A percentile compares a stretch with the other conserved stretches of the same genome.
phyloP scores from a whole-genome alignment of 1,139 yeast genomes.

The Martiniozyma asiatica region DNA sequence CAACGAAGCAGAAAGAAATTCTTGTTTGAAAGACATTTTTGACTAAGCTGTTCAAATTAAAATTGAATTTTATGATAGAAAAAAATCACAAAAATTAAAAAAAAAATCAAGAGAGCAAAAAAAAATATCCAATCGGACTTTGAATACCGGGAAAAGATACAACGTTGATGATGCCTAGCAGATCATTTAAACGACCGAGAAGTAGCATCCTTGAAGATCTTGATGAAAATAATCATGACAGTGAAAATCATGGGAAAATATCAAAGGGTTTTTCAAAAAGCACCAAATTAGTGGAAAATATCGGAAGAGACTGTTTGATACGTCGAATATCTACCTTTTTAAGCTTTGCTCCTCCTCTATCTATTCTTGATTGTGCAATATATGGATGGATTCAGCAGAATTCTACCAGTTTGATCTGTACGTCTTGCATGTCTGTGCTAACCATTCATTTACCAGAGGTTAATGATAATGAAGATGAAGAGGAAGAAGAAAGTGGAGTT shows the following conservation, averaged over 20 bases:
- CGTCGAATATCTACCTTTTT: constrained; percentile 20
- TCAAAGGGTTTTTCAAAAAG: background rate
- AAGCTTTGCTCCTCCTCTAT: constrained; percentile 20
- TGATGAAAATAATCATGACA: background rate
- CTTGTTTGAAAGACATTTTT: constrained; percentile 14
- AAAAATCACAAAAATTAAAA: no score
- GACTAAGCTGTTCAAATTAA: background rate
- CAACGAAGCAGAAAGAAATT: constrained; percentile 70
- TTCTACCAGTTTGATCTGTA: constrained; percentile 17
- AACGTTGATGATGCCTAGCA: no score
- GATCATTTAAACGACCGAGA: no score
- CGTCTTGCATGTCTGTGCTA: constrained; percentile 18
- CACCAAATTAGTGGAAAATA: constrained; percentile 6
- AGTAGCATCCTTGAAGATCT: no score
- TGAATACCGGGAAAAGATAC: no score
- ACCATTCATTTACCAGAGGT: constrained; percentile 10
- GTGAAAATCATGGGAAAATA: background rate
- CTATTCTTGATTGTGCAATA: constrained; percentile 20
- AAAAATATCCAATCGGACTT: background rate
- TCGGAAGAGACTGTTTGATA: constrained; percentile 11
- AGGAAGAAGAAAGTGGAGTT: constrained; percentile 5
- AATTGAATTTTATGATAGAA: constrained; percentile 1
- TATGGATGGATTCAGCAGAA: constrained; percentile 22
- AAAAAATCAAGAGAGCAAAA: background rate
- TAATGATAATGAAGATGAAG: constrained; percentile 2